Conservation (phyloP, 305 asterid species). For the Petunia hybrid region DNA sequence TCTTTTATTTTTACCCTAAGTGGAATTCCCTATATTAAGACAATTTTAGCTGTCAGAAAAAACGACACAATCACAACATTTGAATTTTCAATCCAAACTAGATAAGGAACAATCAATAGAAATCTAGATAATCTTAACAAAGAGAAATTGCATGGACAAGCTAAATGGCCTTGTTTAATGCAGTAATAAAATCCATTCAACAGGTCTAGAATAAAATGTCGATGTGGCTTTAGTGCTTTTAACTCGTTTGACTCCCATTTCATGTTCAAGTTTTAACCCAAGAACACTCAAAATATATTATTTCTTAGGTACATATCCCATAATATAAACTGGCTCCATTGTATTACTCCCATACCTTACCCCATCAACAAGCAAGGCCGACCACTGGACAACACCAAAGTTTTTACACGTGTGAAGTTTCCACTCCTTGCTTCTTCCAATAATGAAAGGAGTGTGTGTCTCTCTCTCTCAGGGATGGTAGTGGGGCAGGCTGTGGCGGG, state of each 20-base stretch:
- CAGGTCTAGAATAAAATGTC: conserved; percentile 70
- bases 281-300: background rate
- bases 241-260: background rate
- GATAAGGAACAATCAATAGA: conserved; percentile 11
- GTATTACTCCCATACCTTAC: background rate
- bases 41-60: conserved; percentile 34
- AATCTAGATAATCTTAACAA: conserved; percentile 20
- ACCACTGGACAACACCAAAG: background rate
- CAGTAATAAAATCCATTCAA: conserved; percentile 54
- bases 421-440: background rate
- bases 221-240: conserved; percentile 12
- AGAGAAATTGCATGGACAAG: conserved; percentile 18
- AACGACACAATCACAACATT: conserved; percentile 8
- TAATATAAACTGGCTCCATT: conserved; percentile 14
- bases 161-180: background rate
- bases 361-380: conserved; percentile 3
- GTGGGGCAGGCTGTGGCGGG: no score
- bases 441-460: background rate
- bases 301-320: background rate
- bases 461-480: no score
- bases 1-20: conserved; percentile 90
- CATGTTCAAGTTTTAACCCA: conserved; percentile 17
- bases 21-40: conserved; percentile 75
- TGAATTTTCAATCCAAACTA: background rate
- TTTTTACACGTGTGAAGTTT: background rate